These are phyloP conservation scores for Berberis vulgaris DNA, from an alignment of 164 flowering plant genomes.

Conservation along the genomic window DNA sequence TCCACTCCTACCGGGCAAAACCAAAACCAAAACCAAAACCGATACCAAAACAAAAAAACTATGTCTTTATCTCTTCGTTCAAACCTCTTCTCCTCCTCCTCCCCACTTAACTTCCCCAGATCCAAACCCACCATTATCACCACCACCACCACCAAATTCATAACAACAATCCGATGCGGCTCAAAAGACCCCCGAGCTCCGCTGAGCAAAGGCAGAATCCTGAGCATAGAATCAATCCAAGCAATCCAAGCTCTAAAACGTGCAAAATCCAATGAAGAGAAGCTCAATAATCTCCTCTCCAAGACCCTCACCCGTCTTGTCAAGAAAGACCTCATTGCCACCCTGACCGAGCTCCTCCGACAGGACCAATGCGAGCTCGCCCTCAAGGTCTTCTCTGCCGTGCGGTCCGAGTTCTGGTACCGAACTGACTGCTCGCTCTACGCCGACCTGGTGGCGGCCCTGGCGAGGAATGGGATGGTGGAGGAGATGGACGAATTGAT, in stretches of 20 bases:
- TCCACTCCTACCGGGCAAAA: neutral
- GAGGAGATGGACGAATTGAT: slow-evolving; percentile 60
- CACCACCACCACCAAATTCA: neutral
- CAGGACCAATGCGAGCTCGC: slow-evolving; percentile 64
- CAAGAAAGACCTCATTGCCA: slow-evolving; percentile 72
- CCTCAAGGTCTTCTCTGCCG: slow-evolving; percentile 40
- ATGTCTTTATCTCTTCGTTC: slow-evolving; percentile 27
- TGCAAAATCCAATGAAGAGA: slow-evolving; percentile 21
- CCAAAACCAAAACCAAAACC: neutral
- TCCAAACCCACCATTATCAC: neutral
- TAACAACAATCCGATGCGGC: slow-evolving; percentile 40
- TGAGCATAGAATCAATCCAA: slow-evolving; percentile 78
- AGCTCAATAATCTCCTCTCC: slow-evolving; percentile 17
- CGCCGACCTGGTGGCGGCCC: slow-evolving; percentile 45
- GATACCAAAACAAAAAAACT: neutral
- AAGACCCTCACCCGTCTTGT: slow-evolving; percentile 51
- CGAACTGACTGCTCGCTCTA: slow-evolving; percentile 33
- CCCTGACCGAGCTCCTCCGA: slow-evolving; percentile 73
- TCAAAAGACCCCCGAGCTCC: slow-evolving; percentile 73
- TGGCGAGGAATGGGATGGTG: slow-evolving; percentile 37
- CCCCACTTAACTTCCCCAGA: slow-evolving; percentile 2
- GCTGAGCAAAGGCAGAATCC: slow-evolving; percentile 55
- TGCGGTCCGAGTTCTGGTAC: slow-evolving; percentile 47
- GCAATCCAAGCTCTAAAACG: slow-evolving; percentile 82
- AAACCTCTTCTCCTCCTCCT: slow-evolving; percentile 5